These are phyloP conservation scores for Chlorella sp. DNA, from an alignment of 139 green algal species.

Conservation along the genomic window DNA sequence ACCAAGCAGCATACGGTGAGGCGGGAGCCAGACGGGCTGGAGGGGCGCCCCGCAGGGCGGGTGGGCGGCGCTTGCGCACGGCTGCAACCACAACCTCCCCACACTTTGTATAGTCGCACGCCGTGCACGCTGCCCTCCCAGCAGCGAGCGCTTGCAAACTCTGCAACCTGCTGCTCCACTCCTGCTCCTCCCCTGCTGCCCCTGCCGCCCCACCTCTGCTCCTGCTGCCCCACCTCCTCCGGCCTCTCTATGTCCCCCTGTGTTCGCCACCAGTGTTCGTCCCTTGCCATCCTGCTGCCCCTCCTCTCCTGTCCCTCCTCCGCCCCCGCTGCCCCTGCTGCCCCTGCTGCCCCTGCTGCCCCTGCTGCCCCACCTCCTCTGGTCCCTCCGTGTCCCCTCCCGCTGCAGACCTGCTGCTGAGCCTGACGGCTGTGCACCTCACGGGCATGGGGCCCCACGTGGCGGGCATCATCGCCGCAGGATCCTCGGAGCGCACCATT, in stretches of 20 bases:
- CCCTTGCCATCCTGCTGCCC: background rate
- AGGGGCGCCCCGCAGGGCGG: too few species aligned
- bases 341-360: background rate
- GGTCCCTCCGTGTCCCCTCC: too few species aligned
- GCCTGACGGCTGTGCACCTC: slow-evolving; percentile 48
- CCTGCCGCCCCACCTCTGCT: background rate
- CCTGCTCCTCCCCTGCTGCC: too few species aligned
- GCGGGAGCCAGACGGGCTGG: too few species aligned
- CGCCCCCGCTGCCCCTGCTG: slow-evolving; percentile 50
- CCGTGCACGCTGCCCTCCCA: too few species aligned
- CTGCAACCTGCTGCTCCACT: background rate
- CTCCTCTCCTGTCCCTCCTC: background rate
- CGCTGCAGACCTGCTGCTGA: slow-evolving; percentile 58
- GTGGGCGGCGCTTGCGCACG: too few species aligned
- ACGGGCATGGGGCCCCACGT: slow-evolving; percentile 61
- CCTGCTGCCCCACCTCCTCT: background rate
- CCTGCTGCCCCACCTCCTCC: background rate
- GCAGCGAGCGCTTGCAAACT: too few species aligned
- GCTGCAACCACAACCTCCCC: too few species aligned
- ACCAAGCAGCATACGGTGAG: too few species aligned
- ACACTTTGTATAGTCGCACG: too few species aligned
- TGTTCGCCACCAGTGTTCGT: too few species aligned
- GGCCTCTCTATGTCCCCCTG: too few species aligned
- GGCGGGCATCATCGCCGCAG: slow-evolving; percentile 66
- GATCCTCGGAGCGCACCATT: slow-evolving; percentile 29